Evolutionary conservation across 2,329 filamentous ascomycete genomes (phyloP), one percentile per base, ranked within the genome.

Genomic region (Fusarium zealandicum): DNA sequence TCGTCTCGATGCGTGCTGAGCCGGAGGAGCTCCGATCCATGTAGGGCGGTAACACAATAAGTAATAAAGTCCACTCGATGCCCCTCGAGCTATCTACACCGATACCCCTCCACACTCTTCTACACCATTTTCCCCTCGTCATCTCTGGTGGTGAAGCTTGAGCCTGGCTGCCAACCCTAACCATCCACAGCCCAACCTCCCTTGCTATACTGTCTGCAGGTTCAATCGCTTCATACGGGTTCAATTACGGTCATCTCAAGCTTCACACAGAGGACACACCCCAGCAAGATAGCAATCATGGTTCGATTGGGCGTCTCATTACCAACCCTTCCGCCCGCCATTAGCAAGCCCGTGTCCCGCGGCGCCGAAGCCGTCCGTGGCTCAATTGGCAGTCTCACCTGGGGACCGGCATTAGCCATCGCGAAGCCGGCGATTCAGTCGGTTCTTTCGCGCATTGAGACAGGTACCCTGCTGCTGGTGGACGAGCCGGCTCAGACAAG

Each of bases 391-490:
- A 71, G 75, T 48, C 64, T 80, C 44, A 79, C 79, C 5, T 82
- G 78, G 78, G 73, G 72, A 0, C 80, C 80, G 1, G 78, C 73
- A 9, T 59, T 82, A 31, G 71, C 76, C 14, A 39, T 81, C 16
- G 81, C 80, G 22, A 80, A 77, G 64, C 71, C 76, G 2, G 72
- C 76, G 6, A 73, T 82, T 17, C 72, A 77, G 33, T 75, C 77
- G 3, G 69, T 80, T 2, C 72, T 83, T 25, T 74, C 75, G 4
- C 74, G 73, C 35, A 80, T 83, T 42, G 73, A 81, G 46, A 60
- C 72, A 10, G 81, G 81, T 13, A 81, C 79, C 1, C 64, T 83
- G 14, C 59, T 80, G 12, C 67, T 83, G 14, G 71, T 79, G 11
- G 80, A 83, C 60, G 74, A 80, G 63, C 74, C 76, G 0, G 71